A percentile compares a stretch with the other conserved stretches of the same genome.
Conservation (phyloP, 192 early-diverging fungal species). For the Coemansia sp. region DNA sequence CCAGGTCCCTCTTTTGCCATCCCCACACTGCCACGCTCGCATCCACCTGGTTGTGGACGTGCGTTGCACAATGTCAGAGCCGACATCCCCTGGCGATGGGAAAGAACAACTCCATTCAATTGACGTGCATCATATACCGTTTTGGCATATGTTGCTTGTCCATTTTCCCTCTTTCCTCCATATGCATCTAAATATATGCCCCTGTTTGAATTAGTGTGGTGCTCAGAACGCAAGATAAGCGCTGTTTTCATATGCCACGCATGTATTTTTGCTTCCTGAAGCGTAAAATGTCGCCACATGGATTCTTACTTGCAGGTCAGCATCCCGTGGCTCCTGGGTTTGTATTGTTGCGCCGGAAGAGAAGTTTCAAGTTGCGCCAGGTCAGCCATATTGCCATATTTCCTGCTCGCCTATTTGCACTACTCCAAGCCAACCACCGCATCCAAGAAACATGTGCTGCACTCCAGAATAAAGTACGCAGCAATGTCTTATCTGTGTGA, state of each 20-base stretch:
- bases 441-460: too few relatives aligned
- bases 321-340: too few relatives aligned
- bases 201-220: neutral
- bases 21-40: slow-evolving; percentile 2
- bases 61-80: slow-evolving; percentile 2
- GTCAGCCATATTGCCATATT: neutral
- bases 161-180: neutral
- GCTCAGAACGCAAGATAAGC: neutral
- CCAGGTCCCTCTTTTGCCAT: neutral
- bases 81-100: neutral
- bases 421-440: too few relatives aligned
- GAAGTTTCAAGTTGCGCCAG: neutral
- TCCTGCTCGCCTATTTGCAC: too few relatives aligned
- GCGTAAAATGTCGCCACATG: neutral
- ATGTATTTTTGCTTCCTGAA: neutral
- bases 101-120: neutral
- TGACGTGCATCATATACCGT: neutral
- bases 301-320: too few relatives aligned
- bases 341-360: neutral
- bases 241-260: neutral
- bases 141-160: slow-evolving; percentile 1
- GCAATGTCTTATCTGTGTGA: too few relatives aligned
- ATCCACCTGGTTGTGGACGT: neutral
- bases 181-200: slow-evolving; percentile 3
- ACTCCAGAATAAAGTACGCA: too few relatives aligned